Conservation (phyloP, 2,329 filamentous ascomycete genomes). For the Purpureocillium takamizusanense region DNA sequence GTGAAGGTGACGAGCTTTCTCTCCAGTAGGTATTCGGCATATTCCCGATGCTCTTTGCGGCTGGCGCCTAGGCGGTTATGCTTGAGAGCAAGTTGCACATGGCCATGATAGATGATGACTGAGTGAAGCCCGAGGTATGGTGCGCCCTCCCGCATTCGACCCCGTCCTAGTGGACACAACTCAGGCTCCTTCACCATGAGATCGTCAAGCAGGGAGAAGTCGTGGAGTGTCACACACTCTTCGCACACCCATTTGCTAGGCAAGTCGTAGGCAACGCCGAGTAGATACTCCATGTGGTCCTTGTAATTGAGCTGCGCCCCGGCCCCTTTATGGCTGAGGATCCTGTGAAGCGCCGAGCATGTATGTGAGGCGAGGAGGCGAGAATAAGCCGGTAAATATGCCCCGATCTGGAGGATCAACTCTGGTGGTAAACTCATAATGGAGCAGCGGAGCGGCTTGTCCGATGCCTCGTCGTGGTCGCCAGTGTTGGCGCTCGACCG, state of each 20-base stretch:
- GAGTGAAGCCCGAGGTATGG: neutral
- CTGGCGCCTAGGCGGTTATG: neutral
- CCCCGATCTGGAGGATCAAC: too few relatives aligned
- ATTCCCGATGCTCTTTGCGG: neutral
- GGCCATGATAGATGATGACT: neutral
- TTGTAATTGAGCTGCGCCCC: neutral
- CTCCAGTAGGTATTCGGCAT: neutral
- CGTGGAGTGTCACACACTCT: neutral
- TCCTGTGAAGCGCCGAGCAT: too few relatives aligned
- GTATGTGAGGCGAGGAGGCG: too few relatives aligned
- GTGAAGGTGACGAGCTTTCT: neutral
- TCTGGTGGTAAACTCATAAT: too few relatives aligned
- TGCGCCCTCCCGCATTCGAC: neutral
- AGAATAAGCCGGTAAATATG: too few relatives aligned
- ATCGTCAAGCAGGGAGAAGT: neutral
- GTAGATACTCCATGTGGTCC: neutral
- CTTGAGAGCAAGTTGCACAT: neutral
- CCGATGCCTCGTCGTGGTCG: too few relatives aligned
- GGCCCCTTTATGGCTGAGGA: too few relatives aligned
- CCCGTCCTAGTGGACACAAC: neutral
- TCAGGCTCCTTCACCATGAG: neutral
- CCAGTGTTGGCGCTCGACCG: too few relatives aligned
- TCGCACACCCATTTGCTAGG: constrained; percentile 1
- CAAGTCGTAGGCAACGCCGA: neutral
- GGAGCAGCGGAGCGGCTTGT: too few relatives aligned